Percentiles rank a stretch among this genome's conserved stretches.
Evolutionary conservation across 805 yeast species (phyloP).

Genomic region (Starmerella cellae): DNA sequence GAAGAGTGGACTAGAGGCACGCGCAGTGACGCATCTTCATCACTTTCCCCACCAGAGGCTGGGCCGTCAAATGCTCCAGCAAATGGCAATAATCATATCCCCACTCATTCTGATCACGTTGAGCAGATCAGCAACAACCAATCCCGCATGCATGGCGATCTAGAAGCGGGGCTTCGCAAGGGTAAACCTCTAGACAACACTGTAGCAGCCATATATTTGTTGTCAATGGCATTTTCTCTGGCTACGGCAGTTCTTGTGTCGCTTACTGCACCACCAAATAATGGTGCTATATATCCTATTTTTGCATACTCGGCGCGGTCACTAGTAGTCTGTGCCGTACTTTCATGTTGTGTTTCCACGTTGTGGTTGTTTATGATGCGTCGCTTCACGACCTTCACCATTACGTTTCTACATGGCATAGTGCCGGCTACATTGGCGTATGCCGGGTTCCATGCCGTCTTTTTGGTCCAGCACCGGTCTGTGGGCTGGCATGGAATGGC

Average conservation of each 20-base stretch:
- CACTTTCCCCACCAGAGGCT: conserved; percentile 1
- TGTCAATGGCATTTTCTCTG: conserved; percentile 15
- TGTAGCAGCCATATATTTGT: conserved; percentile 14
- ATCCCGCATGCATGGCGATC: background rate
- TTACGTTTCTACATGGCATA: conserved; percentile 15
- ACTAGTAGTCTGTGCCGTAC: conserved; percentile 11
- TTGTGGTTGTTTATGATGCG: conserved; percentile 19
- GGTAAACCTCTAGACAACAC: conserved; percentile 12
- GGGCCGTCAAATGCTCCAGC: background rate
- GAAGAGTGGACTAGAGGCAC: conserved; percentile 3
- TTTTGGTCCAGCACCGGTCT: conserved; percentile 12
- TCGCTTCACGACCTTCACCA: conserved; percentile 15
- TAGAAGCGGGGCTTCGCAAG: background rate
- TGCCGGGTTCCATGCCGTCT: conserved; percentile 16
- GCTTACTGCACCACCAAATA: conserved; percentile 11
- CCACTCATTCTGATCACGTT: too few species aligned
- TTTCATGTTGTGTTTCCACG: conserved; percentile 10
- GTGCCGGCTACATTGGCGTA: conserved; percentile 18
- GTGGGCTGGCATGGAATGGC: conserved; percentile 15
- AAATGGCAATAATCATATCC: background rate
- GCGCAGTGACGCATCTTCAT: background rate
- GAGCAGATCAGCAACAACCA: background rate
- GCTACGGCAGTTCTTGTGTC: conserved; percentile 18
- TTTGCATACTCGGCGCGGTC: conserved; percentile 15
- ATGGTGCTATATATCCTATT: conserved; percentile 15